Evolutionary conservation across 805 yeast species (phyloP), one percentile per base, ranked within the genome.

Genomic region (Saccharomycopsis olivae): DNA sequence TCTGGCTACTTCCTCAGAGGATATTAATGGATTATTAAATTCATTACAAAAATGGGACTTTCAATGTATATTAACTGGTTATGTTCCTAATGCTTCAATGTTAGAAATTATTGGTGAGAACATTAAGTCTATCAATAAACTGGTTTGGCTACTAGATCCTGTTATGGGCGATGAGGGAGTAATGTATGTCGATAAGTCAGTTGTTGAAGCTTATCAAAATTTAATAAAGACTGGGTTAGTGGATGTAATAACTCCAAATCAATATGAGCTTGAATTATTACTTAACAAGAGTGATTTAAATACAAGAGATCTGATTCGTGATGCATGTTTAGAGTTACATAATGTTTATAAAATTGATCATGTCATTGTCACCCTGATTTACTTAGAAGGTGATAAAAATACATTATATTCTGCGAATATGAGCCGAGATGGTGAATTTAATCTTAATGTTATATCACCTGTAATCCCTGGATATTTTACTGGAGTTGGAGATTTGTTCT

Each of bases 401-500:
- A 38, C 33, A 13, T 41, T 55, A 1, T 32, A 41, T n/a, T 46
- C 51, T 2, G 52, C 47, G 5, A 41, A 51, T 4, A 53, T 57
- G 2, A 38, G 50, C 9, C 20, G 35, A 3, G 18, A 23, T 10
- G 32, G 28, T 14, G 20, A 39, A 8, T 40, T 28, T 25, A 29
- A 29, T n/a, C 5, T 43, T 15, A 35, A 32, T 8, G 38, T 23
- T 18, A 44, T 38, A 9, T 36, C 21, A n/a, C 80, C 83, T 2
- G 63, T 67, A 27, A 71, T 85, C 31, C 74, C 78, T 40, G 78
- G 89, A 4, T 86, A 89, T 56, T 89, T 88, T 60, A 85, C 96
- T 0, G 97, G 97, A 1, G 95, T 92, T 0, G 97, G 97, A 5
- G 97, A 88, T 53, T 59, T 88, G 31, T 88, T 89, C 51, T 78